Base-by-base conservation (phyloP, 2,329 filamentous ascomycete genomes). In the Fusarium sp. region DNA sequence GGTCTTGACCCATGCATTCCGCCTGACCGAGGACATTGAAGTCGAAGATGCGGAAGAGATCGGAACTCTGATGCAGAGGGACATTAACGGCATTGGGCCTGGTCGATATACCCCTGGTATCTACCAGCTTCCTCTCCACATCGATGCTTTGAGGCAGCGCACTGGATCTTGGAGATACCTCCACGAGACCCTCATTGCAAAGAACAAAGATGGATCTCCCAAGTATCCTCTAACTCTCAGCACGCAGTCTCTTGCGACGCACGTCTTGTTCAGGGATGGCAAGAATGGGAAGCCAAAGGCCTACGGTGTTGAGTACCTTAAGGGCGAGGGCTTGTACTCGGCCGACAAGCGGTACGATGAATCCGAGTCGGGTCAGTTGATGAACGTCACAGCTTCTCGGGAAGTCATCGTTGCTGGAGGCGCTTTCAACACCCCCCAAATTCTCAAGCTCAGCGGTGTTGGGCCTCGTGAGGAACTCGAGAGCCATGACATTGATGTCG, bases 381-480 rank as follows among this genome's bases (percentile, higher is more conserved):
- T 65, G 9, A 77, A 69, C 10, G 75, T 70, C 3, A 70, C 57
- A 1, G 77, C 77, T 3, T 68, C 64, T 0, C 61, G 64, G 4
- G 77, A 79, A 29, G 76, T 79, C 5, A 78, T 79, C 7, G 50
- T 79, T 0, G 52, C 77, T 0, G 77, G 73, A 1, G 77, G 77
- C 0, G n/a, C 70, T 1, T 79, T 76, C 45, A 79, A 79, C 16
- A 76, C 77, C 0, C 77, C 77, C 0, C 87, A 90, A 65, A 80
- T 89, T 6, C 81, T 89, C 6, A 87, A 88, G 80, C 82, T 88
- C 1, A 87, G 86, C 41, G 88, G 88, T 4, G 62, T 84, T 35
- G 87, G 88, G 0, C 86, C 86, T 0, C 78, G 78, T 0, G 75
- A 71, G 1, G 83, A 87, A 31, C 80, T 88, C 0, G 66, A 80